Base-by-base conservation (phyloP, 768 basidiomycete genomes). In the Lentinus brumalis region DNA sequence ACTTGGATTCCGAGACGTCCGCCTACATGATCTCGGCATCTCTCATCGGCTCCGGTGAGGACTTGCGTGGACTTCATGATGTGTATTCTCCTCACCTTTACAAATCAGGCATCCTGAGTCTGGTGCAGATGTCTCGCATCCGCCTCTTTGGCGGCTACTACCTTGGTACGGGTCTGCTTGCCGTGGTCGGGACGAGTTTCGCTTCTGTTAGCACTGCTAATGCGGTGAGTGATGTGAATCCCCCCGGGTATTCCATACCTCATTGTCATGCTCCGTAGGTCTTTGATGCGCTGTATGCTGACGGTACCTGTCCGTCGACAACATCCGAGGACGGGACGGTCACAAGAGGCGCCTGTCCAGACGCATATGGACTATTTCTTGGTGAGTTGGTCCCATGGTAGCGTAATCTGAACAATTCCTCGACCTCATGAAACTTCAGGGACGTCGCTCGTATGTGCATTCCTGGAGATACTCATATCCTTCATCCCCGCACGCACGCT, bases 131-230 rank as follows among this genome's bases (percentile, higher is more conserved):
- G 84, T 90, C 88, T 3, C 78, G 88, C 2, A 65, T 89, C 46
- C 80, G 74, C 39, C 77, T 93, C 1, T 87, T 83, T 61, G 73
- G 77, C 14, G 78, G 83, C 1, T 91, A 90, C 66, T 86, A 85
- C 62, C 78, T 92, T n/a, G 89, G 90, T 3, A 92, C 91, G 16
- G 92, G 92, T 0, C 74, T 94, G 18, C 78, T 94, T 57, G 86
- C 86, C 6, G 91, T 94, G n/a, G 90, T 93, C 6, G 92, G 92
- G 16, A 91, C 88, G 1, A 89, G 87, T 67, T 92, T 93, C 67
- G 82, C 90, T 5, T 91, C 91, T 0, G 78, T 94, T 11, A 87
- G 86, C 50, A 55, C 53, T 10, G 53, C 53, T 10, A 55, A 55
- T 26, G 53, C 53, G 14, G 53, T 55, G 18, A 32, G 53, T 40